These are phyloP conservation scores for Fusarium poae DNA, from an alignment of 2,329 filamentous ascomycete species.

Conservation along the genomic window DNA sequence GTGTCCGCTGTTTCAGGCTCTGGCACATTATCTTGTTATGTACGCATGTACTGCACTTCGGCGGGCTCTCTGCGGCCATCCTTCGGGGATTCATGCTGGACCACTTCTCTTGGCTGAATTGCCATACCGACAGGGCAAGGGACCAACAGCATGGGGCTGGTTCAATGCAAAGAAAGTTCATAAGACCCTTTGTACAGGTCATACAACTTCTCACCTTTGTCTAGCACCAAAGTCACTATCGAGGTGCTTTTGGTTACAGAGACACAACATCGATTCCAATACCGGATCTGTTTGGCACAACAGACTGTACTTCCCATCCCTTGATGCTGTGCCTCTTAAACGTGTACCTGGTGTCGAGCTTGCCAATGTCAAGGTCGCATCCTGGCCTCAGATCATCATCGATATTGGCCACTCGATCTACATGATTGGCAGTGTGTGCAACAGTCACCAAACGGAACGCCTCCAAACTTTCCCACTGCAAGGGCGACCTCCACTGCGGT, in stretches of 20 bases:
- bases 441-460: slow-evolving; percentile 34
- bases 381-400: slow-evolving; percentile 41
- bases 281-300: neutral
- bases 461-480: slow-evolving; percentile 36
- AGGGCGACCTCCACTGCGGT: slow-evolving; percentile 43
- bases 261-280: slow-evolving; percentile 1
- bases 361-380: slow-evolving; percentile 35
- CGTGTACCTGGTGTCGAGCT: slow-evolving; percentile 6
- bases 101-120: slow-evolving; percentile 25
- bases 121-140: slow-evolving; percentile 27
- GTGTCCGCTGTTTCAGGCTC: slow-evolving; percentile 4
- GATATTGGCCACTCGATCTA: slow-evolving; percentile 35
- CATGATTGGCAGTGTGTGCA: slow-evolving; percentile 26
- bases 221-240: neutral
- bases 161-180: slow-evolving; percentile 15
- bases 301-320: slow-evolving; percentile 6
- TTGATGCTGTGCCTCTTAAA: slow-evolving; percentile 22
- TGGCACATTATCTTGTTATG: slow-evolving; percentile 6
- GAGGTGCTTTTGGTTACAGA: neutral
- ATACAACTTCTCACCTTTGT: slow-evolving; percentile 6
- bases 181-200: slow-evolving; percentile 35
- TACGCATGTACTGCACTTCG: neutral
- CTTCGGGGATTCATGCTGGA: slow-evolving; percentile 35
- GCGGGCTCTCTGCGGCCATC: slow-evolving; percentile 33
- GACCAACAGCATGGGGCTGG: slow-evolving; percentile 22